Evolutionary conservation across 164 flowering plant species (phyloP).

Genomic region (Aristolochia contorta): DNA sequence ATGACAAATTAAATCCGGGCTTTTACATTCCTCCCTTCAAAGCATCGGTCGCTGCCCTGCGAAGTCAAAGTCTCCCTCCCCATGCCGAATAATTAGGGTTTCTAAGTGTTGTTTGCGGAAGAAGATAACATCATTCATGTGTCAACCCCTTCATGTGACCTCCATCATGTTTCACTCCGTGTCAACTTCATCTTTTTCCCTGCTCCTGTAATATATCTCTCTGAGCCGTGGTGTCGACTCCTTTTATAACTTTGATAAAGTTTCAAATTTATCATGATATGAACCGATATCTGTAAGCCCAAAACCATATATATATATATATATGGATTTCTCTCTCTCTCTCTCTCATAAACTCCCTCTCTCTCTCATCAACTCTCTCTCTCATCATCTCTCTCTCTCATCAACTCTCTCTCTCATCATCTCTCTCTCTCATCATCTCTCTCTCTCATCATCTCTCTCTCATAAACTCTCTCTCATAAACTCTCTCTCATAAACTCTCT

Average conservation of each 20-base stretch:
- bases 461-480: too few species aligned
- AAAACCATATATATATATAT: too few species aligned
- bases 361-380: too few species aligned
- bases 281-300: background rate
- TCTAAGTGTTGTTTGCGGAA: conserved; percentile 27
- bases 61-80: conserved; percentile 8
- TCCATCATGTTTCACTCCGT: conserved; percentile 12
- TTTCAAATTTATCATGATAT: background rate
- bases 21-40: background rate
- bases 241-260: background rate
- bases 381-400: too few species aligned
- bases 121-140: conserved; percentile 36
- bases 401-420: too few species aligned
- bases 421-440: too few species aligned
- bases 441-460: too few species aligned
- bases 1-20: background rate
- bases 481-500: too few species aligned
- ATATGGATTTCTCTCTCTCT: too few species aligned
- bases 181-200: background rate
- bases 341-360: too few species aligned
- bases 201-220: background rate
- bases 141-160: conserved; percentile 27
- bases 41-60: conserved; percentile 13
- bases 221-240: background rate
- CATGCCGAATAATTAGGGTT: conserved; percentile 26